Evolutionary conservation across 2,329 filamentous ascomycete genomes (phyloP), one percentile per base, ranked within the genome.

Genomic region (Rosellinia necatrix): DNA sequence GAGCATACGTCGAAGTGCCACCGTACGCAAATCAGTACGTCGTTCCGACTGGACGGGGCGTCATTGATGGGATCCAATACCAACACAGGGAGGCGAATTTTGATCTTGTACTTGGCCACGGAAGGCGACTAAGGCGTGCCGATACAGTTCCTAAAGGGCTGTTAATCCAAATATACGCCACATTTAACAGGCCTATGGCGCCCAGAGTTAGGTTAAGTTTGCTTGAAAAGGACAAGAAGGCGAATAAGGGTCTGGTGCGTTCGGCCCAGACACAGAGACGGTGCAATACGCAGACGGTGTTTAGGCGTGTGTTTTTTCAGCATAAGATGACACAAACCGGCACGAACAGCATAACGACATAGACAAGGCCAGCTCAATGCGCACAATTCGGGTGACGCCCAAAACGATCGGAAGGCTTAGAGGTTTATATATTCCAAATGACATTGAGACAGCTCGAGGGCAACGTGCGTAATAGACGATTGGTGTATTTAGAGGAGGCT

Each of bases 1-100:
- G 75, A 96, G 90, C 77, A 92, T 97, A 62, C 82, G 92, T 61
- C 83, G 91, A 60, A 96, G 91, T 75, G 91, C 94, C 65, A 96
- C 92, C 49, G 82, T 81, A 49, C 58, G 58, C 9, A 77, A 74
- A 62, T 75, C 76, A 12, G 71, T 76, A 21, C 67, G 70, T 47
- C 69, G 69, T 34, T 71, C 73, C 3, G 62, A 70, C 49, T 66
- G 67, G 64, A 64, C 49, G 54, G 59, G 60, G 12, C 56, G 64
- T 46, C 53, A 48, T 41, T 67, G 32, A 66, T 37, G 15, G 29
- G 12, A 34, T 25, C 8, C 5, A 42, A 24, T 24, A 9, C 22
- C 30, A 32, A 40, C 21, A 24, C n/a, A 7, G n/a, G 22, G 19
- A 12, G 17, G 8, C 32, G 7, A 17, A 17, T 15, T 35, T 35